These are phyloP conservation scores for Hsuehochloa calcarea DNA, from an alignment of 176 grass and related monocot genomes.

Conservation along the genomic window DNA sequence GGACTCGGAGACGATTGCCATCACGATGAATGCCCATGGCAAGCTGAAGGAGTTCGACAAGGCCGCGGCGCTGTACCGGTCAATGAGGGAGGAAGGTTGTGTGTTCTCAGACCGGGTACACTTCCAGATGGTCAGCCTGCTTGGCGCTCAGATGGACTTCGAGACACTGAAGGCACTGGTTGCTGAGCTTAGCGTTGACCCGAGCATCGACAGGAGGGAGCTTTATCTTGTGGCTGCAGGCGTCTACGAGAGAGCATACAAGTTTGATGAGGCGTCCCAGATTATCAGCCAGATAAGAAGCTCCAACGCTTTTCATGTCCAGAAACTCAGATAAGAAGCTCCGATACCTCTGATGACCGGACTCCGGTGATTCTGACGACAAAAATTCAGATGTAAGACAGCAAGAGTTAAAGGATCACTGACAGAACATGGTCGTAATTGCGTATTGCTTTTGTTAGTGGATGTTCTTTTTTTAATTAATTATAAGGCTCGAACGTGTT, in stretches of 20 bases:
- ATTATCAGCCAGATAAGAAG: constrained; percentile 67
- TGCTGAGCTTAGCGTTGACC: constrained; percentile 56
- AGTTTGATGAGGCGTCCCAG: constrained; percentile 58
- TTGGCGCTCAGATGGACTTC: constrained; percentile 76
- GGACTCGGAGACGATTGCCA: constrained; percentile 79
- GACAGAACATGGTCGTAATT: background rate
- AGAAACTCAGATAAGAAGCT: constrained; percentile 42
- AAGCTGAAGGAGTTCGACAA: constrained; percentile 79
- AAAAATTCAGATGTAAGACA: background rate
- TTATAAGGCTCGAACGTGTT: background rate
- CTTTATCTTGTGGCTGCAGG: constrained; percentile 67
- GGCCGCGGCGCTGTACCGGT: constrained; percentile 49
- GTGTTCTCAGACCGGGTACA: constrained; percentile 88
- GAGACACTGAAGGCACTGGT: constrained; percentile 57
- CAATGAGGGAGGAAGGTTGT: constrained; percentile 70
- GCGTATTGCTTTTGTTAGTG: background rate
- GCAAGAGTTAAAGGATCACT: background rate
- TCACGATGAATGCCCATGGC: constrained; percentile 76
- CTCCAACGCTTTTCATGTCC: background rate
- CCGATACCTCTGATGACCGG: background rate
- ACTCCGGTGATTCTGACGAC: background rate
- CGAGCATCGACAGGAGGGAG: constrained; percentile 81
- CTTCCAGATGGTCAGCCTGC: constrained; percentile 93
- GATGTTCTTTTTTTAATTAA: background rate
- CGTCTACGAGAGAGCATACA: constrained; percentile 74